Evolutionary conservation across 2,329 filamentous ascomycete species (phyloP).

Genomic region (Verticillium zaregamsianum): DNA sequence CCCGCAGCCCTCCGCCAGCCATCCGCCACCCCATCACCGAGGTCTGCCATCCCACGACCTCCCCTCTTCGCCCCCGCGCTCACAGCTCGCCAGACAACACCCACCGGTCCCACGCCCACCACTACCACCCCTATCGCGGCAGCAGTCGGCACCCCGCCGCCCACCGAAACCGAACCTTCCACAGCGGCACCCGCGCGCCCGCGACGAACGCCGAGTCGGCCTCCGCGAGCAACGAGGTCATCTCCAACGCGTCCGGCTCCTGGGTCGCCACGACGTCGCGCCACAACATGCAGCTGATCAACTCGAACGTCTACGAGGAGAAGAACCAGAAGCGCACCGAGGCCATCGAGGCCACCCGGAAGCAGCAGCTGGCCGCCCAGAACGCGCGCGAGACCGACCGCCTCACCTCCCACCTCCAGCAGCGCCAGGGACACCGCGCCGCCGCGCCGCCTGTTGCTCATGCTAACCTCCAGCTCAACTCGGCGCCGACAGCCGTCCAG

Average conservation of each 20-base stretch:
- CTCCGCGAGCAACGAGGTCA: constrained; percentile 19
- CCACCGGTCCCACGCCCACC: constrained; percentile 22
- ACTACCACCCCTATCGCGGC: constrained; percentile 8
- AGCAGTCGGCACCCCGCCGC: constrained; percentile 21
- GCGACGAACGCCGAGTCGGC: constrained; percentile 19
- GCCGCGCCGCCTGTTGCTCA: constrained; percentile 7
- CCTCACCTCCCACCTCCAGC: constrained; percentile 43
- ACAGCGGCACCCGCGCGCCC: constrained; percentile 18
- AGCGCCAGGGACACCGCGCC: constrained; percentile 15
- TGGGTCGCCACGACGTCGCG: constrained; percentile 74
- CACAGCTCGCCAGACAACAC: constrained; percentile 21
- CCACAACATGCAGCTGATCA: constrained; percentile 73
- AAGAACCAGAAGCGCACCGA: constrained; percentile 63
- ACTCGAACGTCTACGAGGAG: constrained; percentile 72
- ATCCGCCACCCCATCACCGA: constrained; percentile 25
- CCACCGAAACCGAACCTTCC: constrained; percentile 52
- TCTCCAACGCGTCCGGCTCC: constrained; percentile 34
- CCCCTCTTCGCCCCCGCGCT: background rate
- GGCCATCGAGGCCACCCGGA: constrained; percentile 67
- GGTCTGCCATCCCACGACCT: constrained; percentile 22
- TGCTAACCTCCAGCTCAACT: constrained; percentile 12
- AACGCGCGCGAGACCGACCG: constrained; percentile 57
- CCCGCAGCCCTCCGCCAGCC: constrained; percentile 21
- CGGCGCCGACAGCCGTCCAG: constrained; percentile 25
- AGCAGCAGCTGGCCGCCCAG: constrained; percentile 49